Evolutionary conservation across 768 basidiomycete species (phyloP), one percentile per base, ranked within the genome.

Genomic region (Leccinum obscurum): DNA sequence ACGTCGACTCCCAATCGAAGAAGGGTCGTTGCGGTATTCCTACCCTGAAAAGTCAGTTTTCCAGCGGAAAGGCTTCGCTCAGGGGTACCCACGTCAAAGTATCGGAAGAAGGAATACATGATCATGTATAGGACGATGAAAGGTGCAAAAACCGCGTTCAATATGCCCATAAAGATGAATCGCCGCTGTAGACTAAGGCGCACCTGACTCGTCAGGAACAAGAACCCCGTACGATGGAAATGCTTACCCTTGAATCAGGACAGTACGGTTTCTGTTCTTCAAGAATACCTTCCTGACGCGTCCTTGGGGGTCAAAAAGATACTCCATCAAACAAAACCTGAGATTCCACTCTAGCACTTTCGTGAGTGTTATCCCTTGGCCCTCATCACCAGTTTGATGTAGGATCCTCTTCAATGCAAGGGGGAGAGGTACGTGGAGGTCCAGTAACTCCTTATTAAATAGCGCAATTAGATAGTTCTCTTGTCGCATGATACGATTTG

Each of bases 1-100:
- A 58, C 90, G 84, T 34, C 97, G 87, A 11, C 90, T 87, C 39
- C 95, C 91, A 53, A 98, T 93, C 1, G 93, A 88, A 0, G 97
- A 98, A 2, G 96, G 97, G 70, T 98, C 94, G 75, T 96, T 96
- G 83, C 93, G 96, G 69, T 98, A 98, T 81, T 99, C 95, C 97
- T 99, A 66, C 30, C 34, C 48, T 17, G 17, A 24, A 59, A 59
- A 34, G 50, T 52, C 35, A 37, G 22, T 35, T 46, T 24, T 17
- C 32, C 28, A 8, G 15, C 39, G 35, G 32, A 30, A 30, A 17
- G 11, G 20, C 41, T 34, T 24, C 17, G n/a, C 35, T 35, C 44
- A 11, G 44, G 44, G 6, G 20, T 13, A 73, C 86, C 55, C 52
- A 94, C 97, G 82, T 99, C 97, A 62, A 99, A 99, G 73, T 99